Conservation (phyloP, 768 basidiomycete species). For the Termitomyces sp. region DNA sequence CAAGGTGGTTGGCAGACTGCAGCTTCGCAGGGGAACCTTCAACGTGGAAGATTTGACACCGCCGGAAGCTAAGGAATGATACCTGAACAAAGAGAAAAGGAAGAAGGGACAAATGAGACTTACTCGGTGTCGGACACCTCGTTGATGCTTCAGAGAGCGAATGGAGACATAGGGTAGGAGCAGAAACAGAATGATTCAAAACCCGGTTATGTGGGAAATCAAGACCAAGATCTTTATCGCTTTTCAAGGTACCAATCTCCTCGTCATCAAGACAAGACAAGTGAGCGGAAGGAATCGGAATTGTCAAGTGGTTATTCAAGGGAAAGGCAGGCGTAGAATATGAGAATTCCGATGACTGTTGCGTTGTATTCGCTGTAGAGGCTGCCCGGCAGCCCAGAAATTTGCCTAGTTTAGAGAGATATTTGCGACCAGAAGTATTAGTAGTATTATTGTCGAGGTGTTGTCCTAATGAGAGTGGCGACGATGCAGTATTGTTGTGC, state of each 20-base stretch:
- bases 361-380: background rate
- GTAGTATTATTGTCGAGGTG: background rate
- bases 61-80: background rate
- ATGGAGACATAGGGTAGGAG: constrained; percentile 4
- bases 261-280: background rate
- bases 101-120: background rate
- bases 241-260: background rate
- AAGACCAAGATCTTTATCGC: background rate
- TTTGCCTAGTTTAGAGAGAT: constrained; percentile 9
- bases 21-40: background rate
- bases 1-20: background rate
- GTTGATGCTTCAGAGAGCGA: constrained; percentile 5
- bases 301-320: background rate
- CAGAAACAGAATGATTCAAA: constrained; percentile 13
- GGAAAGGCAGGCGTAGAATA: constrained; percentile 1
- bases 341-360: background rate
- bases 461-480: background rate
- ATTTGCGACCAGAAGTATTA: background rate
- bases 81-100: background rate
- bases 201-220: background rate
- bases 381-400: constrained; percentile 5
- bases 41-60: background rate
- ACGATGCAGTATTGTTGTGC: background rate
- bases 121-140: constrained; percentile 1
- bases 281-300: background rate